A percentile compares a stretch with the other conserved stretches of the same genome.
Conservation (phyloP, 306 rosid genomes). For the Mimosa bimucronata region DNA sequence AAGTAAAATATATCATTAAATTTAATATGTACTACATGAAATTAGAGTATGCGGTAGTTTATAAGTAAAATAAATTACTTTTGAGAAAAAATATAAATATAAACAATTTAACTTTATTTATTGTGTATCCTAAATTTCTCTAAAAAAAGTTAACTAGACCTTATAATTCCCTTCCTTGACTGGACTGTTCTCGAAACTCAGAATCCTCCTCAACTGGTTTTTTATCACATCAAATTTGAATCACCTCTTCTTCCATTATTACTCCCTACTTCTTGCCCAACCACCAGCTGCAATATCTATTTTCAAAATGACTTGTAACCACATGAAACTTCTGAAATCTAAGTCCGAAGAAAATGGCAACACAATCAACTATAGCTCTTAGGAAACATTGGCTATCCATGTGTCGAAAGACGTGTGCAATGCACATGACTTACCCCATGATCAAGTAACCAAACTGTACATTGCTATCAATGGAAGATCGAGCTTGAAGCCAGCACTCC, state of each 20-base stretch:
- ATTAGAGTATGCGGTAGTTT: too few species aligned
- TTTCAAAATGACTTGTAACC: background rate
- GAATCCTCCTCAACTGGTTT: background rate
- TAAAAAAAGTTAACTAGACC: background rate
- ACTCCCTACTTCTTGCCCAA: background rate
- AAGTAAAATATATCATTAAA: too few species aligned
- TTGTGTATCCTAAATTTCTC: too few species aligned
- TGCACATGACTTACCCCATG: background rate
- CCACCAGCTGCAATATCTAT: background rate
- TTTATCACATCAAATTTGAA: background rate
- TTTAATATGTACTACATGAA: too few species aligned
- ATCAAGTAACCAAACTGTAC: background rate
- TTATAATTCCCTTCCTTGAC: background rate
- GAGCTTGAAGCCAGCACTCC: slow-evolving; percentile 58
- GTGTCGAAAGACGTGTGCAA: background rate
- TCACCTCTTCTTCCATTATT: background rate
- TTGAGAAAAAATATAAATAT: too few species aligned
- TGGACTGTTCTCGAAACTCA: background rate
- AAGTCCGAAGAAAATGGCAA: background rate
- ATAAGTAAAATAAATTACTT: too few species aligned
- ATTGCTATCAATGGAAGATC: background rate
- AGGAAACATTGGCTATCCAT: background rate
- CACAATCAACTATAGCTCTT: background rate
- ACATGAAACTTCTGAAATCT: background rate
- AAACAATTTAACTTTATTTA: too few species aligned